These are phyloP conservation scores for Phytophthora ramorum DNA, from an alignment of 352 stramenopile species.

Conservation along the genomic window DNA sequence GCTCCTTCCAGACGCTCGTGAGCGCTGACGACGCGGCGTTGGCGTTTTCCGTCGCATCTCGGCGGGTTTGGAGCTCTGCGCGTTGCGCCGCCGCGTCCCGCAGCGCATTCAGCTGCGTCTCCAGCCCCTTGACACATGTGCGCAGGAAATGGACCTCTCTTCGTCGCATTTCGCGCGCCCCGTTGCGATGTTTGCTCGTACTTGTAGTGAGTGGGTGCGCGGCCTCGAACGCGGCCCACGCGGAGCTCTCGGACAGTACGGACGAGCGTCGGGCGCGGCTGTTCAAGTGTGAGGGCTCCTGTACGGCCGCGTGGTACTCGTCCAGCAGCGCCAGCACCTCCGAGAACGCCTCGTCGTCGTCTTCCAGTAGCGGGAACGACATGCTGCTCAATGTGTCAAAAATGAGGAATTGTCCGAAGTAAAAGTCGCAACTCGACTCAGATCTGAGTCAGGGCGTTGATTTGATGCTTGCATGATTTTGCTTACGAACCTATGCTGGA, in stretches of 20 bases:
- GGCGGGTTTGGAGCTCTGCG: not conserved
- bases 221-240: constrained; percentile 30
- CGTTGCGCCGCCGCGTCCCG: constrained; percentile 16
- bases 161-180: constrained; percentile 41
- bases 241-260: constrained; percentile 11
- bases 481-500: too few relatives aligned
- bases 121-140: constrained; percentile 24
- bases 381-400: constrained; percentile 11
- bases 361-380: constrained; percentile 37
- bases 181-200: constrained; percentile 45
- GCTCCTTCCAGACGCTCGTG: constrained; percentile 35
- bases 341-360: constrained; percentile 41
- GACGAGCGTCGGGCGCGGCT: not conserved
- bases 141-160: constrained; percentile 39
- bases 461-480: too few relatives aligned
- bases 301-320: constrained; percentile 23
- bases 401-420: constrained; percentile 14
- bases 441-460: too few relatives aligned
- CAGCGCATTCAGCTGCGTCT: constrained; percentile 24
- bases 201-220: constrained; percentile 21
- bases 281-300: not conserved
- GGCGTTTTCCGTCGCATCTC: not conserved
- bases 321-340: constrained; percentile 43
- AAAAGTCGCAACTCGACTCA: not conserved
- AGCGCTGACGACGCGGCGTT: constrained; percentile 7